Conservation (phyloP, 2,329 filamentous ascomycete species). For the Zymoseptoria tritici region DNA sequence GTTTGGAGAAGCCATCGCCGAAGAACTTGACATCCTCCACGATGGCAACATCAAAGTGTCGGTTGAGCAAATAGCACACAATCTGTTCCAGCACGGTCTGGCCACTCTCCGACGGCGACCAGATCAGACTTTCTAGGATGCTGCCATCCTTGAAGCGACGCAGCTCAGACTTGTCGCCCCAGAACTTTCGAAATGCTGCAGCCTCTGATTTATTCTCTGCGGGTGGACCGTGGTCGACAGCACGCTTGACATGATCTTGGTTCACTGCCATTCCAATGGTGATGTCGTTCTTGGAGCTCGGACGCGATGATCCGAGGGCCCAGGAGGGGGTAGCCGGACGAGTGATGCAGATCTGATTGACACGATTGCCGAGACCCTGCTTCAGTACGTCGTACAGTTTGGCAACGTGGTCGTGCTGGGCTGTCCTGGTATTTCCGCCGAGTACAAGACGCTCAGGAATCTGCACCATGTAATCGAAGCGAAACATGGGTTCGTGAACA, state of each 20-base stretch:
- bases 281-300: slow-evolving; percentile 36
- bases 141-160: slow-evolving; percentile 92
- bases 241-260: slow-evolving; percentile 61
- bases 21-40: slow-evolving; percentile 39
- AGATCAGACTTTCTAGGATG: slow-evolving; percentile 86
- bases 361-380: slow-evolving; percentile 68
- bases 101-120: slow-evolving; percentile 54
- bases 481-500: slow-evolving; percentile 43
- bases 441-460: slow-evolving; percentile 15
- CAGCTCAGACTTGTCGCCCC: slow-evolving; percentile 89
- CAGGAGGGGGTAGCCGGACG: slow-evolving; percentile 25
- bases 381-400: slow-evolving; percentile 59
- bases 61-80: slow-evolving; percentile 59
- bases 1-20: slow-evolving; percentile 40
- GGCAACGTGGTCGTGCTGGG: slow-evolving; percentile 20
- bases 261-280: slow-evolving; percentile 66
- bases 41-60: slow-evolving; percentile 57
- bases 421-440: neutral
- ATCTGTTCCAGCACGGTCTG: slow-evolving; percentile 72
- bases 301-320: slow-evolving; percentile 29
- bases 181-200: slow-evolving; percentile 77
- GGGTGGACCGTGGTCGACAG: slow-evolving; percentile 79
- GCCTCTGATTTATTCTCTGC: slow-evolving; percentile 81
- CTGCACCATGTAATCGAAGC: slow-evolving; percentile 48
- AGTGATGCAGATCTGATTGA: slow-evolving; percentile 53